Evolutionary conservation across 257 asterid genomes (phyloP).

Genomic region (Anisodus tanguticus): DNA sequence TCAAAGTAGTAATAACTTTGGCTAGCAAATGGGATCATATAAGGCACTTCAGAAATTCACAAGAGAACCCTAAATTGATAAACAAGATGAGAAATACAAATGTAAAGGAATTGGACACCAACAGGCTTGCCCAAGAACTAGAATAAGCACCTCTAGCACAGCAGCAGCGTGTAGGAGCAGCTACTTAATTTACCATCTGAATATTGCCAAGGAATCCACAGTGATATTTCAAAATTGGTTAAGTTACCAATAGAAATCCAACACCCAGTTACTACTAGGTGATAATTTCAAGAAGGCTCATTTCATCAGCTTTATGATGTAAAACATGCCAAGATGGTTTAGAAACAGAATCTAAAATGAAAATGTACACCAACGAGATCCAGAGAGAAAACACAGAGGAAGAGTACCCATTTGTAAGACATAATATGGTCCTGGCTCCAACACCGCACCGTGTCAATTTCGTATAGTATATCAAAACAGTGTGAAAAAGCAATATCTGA

Average conservation of each 20-base stretch:
- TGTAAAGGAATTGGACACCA: background rate
- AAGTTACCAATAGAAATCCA: background rate
- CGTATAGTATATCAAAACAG: background rate
- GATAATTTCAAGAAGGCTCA: conserved; percentile 23
- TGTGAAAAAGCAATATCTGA: background rate
- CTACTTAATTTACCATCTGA: conserved; percentile 9
- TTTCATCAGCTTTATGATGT: conserved; percentile 5
- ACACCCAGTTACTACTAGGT: background rate
- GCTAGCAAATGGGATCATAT: background rate
- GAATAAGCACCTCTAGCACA: conserved; percentile 8
- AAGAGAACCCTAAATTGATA: background rate
- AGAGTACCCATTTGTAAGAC: background rate
- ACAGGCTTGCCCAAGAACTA: background rate
- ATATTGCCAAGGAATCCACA: background rate
- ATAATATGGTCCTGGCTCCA: background rate
- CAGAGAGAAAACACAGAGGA: background rate
- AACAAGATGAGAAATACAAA: background rate
- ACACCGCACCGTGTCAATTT: background rate
- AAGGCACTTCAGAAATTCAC: conserved; percentile 5
- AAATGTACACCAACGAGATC: background rate
- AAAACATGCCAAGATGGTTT: conserved; percentile 18
- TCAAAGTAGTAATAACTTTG: conserved; percentile 3
- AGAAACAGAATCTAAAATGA: background rate
- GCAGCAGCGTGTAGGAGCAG: background rate
- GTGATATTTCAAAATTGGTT: background rate